Percentiles rank a stretch among this genome's conserved stretches.
Evolutionary conservation across 2,329 filamentous ascomycete genomes (phyloP).

Genomic region (Aspergillus niger): DNA sequence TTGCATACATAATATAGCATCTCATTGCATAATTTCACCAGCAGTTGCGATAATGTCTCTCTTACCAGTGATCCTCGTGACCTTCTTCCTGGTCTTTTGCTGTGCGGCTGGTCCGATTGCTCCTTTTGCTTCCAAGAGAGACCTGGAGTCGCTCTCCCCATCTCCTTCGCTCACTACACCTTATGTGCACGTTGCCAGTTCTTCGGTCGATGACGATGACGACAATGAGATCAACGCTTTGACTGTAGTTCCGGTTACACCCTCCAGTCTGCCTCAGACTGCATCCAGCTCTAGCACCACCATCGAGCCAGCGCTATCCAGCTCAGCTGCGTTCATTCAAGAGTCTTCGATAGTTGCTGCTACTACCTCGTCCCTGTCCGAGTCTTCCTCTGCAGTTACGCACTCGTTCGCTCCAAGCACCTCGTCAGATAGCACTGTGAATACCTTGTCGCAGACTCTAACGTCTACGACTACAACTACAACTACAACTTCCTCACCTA

Average conservation of each 20-base stretch:
- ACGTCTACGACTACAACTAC: not conserved
- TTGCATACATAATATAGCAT: no score
- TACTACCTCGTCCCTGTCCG: not conserved
- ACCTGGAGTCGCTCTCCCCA: not conserved
- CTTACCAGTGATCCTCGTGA: not conserved
- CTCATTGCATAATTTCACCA: not conserved
- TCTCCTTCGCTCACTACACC: not conserved
- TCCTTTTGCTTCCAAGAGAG: conserved; percentile 15
- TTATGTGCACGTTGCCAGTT: not conserved
- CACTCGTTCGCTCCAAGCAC: not conserved
- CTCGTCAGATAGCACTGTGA: not conserved
- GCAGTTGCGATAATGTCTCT: conserved; percentile 9
- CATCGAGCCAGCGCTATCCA: not conserved
- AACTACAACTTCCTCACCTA: no score
- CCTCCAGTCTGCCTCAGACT: not conserved
- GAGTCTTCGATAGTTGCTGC: not conserved
- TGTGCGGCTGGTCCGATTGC: conserved; percentile 30
- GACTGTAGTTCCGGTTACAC: conserved; percentile 4
- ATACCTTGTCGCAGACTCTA: not conserved
- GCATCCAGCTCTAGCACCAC: not conserved
- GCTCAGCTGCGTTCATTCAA: not conserved
- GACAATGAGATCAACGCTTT: not conserved
- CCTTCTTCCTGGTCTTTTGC: conserved; percentile 12
- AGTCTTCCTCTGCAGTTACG: not conserved
- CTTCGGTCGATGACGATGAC: not conserved